Evolutionary conservation across 2,329 filamentous ascomycete genomes (phyloP).

Genomic region (Bretziella fagacearum): DNA sequence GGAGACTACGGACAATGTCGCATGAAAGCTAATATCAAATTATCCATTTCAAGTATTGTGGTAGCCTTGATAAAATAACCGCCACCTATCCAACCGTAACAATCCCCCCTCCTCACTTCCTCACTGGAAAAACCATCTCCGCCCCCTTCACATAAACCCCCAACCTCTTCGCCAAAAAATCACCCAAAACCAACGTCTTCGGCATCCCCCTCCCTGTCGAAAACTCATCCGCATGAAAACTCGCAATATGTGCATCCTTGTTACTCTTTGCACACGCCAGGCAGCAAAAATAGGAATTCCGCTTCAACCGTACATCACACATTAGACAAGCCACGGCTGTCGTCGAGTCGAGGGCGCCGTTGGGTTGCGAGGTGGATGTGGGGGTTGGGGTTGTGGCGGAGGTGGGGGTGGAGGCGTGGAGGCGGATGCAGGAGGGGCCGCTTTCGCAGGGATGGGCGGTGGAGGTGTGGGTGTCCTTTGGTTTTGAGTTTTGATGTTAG

Average conservation of each 20-base stretch:
- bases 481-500: not conserved
- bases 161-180: constrained; percentile 12
- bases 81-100: not conserved
- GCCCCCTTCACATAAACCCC: constrained; percentile 11
- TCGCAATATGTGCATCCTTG: constrained; percentile 14
- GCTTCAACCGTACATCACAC: constrained; percentile 14
- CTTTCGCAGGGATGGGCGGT: constrained; percentile 14
- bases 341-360: constrained; percentile 5
- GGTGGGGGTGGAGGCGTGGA: constrained; percentile 3
- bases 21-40: no score
- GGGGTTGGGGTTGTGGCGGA: not conserved
- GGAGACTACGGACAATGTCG: no score
- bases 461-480: constrained; percentile 9
- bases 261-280: constrained; percentile 14
- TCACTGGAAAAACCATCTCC: constrained; percentile 12
- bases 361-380: not conserved
- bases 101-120: not conserved
- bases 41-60: no score
- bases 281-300: constrained; percentile 14
- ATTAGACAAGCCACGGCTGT: constrained; percentile 13
- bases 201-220: constrained; percentile 11
- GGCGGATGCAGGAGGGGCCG: constrained; percentile 13
- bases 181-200: constrained; percentile 12
- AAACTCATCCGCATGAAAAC: constrained; percentile 13
- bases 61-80: no score